phyloP scores from a whole-genome alignment of 176 grass and related monocot genomes.

The Ananas comosus region DNA sequence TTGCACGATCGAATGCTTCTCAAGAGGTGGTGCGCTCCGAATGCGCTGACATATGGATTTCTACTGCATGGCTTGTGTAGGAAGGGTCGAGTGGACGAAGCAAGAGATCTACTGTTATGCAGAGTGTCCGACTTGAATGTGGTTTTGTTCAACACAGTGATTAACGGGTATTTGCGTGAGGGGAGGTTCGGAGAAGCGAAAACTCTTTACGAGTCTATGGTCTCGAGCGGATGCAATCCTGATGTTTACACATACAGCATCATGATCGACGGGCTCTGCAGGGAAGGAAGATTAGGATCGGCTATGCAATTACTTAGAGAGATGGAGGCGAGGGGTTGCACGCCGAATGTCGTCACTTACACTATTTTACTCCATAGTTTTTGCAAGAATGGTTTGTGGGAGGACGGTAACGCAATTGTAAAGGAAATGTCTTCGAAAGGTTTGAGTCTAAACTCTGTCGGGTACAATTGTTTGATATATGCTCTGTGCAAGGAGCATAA shows the following conservation, averaged over 20 bases:
- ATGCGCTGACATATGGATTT: constrained; percentile 53
- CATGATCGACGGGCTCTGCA: constrained; percentile 65
- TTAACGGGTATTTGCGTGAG: constrained; percentile 42
- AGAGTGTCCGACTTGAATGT: constrained; percentile 51
- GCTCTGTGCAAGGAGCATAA: constrained; percentile 55
- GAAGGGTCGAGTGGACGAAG: constrained; percentile 44
- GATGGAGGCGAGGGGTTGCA: constrained; percentile 46
- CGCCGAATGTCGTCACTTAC: constrained; percentile 57
- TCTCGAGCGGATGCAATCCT: constrained; percentile 36
- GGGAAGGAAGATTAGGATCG: constrained; percentile 46
- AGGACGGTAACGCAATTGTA: constrained; percentile 36
- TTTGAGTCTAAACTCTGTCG: constrained; percentile 42
- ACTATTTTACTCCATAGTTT: constrained; percentile 59
- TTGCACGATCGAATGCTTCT: constrained; percentile 72
- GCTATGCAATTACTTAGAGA: constrained; percentile 51
- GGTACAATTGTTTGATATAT: constrained; percentile 87
- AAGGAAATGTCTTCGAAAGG: constrained; percentile 61
- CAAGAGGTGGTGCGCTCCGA: constrained; percentile 37
- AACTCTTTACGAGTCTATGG: constrained; percentile 52
- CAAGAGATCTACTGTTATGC: constrained; percentile 30
- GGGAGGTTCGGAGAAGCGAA: constrained; percentile 53
- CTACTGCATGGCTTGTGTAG: constrained; percentile 57
- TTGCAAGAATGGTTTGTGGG: constrained; percentile 65
- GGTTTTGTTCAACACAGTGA: constrained; percentile 74
- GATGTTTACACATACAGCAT: constrained; percentile 73